Evolutionary conservation across 495 filamentous ascomycete genomes (phyloP), one percentile per base, ranked within the genome.

Genomic region (Aspergillus haitiensis): DNA sequence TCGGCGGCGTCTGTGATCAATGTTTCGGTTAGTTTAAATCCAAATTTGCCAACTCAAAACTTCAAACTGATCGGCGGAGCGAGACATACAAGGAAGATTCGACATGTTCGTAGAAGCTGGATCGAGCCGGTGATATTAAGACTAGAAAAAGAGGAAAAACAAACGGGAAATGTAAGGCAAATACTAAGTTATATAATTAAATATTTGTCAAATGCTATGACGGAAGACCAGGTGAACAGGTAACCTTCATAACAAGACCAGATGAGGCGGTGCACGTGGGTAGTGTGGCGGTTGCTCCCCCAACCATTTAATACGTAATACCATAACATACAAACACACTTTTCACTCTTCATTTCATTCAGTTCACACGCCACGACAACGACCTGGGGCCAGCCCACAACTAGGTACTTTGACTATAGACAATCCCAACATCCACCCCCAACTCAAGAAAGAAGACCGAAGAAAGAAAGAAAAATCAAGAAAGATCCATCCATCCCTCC

Each of bases 1-100:
- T 98, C 94, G 53, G 93, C 92, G 68, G 94, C 94, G 81, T 98
- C 94, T 98, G 75, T 48, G 36, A 40, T 67, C 55, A 65, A 67
- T 61, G 21, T 61, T 59, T 59, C 44, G 56, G 44, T n/a, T 8
- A 35, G 51, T 52, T 33, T 49, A 51, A 59, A 52, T 31, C 45
- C 13, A 54, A 31, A 58, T 64, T 33, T 67, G 63, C 48, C 58
- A 44, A 18, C 59, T 12, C 61, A 59, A 37, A 59, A 44, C 33
- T 60, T 12, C 61, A 59, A 37, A 60, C 15, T 59, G 44, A 42
- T 21, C 67, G 48, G 63, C 16, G 50, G 45, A 62, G 56, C 56
- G 48, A 46, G 48, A 79, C 86, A 65, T 83, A 92, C 89, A 90
- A 64, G 88, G 89, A 64, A 92, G 80, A 65, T 85, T 84, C 58